Conservation (phyloP, 2,329 filamentous ascomycete species). For the Microdochium bolleyi region DNA sequence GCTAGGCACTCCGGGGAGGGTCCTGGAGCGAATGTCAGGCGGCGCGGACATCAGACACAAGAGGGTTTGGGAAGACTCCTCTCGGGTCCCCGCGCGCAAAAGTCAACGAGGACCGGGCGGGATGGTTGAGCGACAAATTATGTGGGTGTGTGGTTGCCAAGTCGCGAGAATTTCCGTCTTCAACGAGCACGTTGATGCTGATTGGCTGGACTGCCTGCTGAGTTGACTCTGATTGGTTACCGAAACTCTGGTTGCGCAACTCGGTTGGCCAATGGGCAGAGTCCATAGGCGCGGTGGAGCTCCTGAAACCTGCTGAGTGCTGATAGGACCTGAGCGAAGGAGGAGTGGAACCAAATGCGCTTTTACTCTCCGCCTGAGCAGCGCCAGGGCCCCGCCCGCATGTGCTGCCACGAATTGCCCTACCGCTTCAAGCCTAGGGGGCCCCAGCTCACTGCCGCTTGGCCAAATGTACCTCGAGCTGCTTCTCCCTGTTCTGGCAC, state of each 20-base stretch:
- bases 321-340: neutral
- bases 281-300: neutral
- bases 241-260: neutral
- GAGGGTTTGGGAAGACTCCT: neutral
- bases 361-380: neutral
- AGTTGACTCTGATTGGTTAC: neutral
- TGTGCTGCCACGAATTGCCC: neutral
- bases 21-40: neutral
- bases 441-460: neutral
- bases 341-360: neutral
- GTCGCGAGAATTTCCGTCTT: neutral
- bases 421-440: neutral
- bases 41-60: neutral
- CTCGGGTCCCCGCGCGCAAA: neutral
- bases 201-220: neutral
- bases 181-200: neutral
- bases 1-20: neutral
- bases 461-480: too few relatives aligned
- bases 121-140: neutral
- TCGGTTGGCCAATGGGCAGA: neutral
- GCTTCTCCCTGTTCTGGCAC: too few relatives aligned
- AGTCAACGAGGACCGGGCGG: neutral
- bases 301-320: neutral
- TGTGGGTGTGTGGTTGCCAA: neutral
- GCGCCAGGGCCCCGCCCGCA: neutral